Conservation (phyloP, 441 rosid species). For the Erodium trifolium region DNA sequence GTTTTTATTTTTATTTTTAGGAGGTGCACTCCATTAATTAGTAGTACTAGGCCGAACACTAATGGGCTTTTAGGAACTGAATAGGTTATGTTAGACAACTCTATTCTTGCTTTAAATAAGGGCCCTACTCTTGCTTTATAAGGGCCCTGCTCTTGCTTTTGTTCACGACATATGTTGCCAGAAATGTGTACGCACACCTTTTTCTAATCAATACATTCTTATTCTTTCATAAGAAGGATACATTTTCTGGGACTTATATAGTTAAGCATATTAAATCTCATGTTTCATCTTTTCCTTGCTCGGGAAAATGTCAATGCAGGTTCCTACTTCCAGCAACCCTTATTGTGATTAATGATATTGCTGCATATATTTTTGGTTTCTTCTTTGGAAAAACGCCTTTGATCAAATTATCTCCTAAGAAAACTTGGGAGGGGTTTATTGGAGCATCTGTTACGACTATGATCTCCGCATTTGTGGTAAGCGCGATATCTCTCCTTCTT, state of each 20-base stretch:
- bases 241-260: slow-evolving; percentile 7
- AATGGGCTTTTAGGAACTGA: no score
- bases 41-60: no score
- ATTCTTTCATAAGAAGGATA: not conserved
- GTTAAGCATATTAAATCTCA: slow-evolving; percentile 13
- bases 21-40: no score
- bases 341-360: slow-evolving; percentile 67
- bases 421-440: slow-evolving; percentile 93
- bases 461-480: slow-evolving; percentile 72
- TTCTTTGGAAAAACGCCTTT: slow-evolving; percentile 87
- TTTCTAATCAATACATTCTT: not conserved
- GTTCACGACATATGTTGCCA: not conserved
- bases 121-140: not conserved
- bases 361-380: slow-evolving; percentile 78
- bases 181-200: not conserved
- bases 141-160: not conserved
- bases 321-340: slow-evolving; percentile 90
- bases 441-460: slow-evolving; percentile 81
- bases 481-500: slow-evolving; percentile 17
- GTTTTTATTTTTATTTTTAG: no score
- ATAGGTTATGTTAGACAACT: not conserved
- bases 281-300: slow-evolving; percentile 13
- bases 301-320: slow-evolving; percentile 32
- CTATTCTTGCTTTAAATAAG: not conserved
- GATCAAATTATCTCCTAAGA: slow-evolving; percentile 92